A percentile compares a stretch with the other conserved stretches of the same genome.
phyloP scores from a whole-genome alignment of 2,329 filamentous ascomycete species.

The Penicillium sp. region DNA sequence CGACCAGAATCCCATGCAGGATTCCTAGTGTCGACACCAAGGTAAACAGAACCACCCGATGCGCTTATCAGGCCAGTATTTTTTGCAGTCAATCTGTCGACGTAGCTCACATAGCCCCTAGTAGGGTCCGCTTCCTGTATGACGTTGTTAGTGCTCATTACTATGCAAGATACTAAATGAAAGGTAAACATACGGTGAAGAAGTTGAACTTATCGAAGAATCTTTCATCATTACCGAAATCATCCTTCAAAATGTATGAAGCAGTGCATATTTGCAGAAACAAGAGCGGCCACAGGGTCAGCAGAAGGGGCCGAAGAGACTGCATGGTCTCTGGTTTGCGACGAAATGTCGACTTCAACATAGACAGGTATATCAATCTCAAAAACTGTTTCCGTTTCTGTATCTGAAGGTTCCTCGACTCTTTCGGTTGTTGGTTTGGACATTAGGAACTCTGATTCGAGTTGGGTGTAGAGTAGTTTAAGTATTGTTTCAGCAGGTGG shows the following conservation, averaged over 20 bases:
- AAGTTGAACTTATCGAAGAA: slow-evolving; percentile 49
- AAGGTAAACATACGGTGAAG: slow-evolving; percentile 42
- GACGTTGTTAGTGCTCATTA: not conserved
- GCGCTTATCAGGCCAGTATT: slow-evolving; percentile 59
- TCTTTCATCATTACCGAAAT: not conserved
- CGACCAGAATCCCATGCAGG: slow-evolving; percentile 60
- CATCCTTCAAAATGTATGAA: not conserved
- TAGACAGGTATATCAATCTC: too few relatives aligned
- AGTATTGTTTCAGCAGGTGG: too few relatives aligned
- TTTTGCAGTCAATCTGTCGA: slow-evolving; percentile 58
- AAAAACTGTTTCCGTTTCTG: too few relatives aligned
- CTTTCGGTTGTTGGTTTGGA: too few relatives aligned
- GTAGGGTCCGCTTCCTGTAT: slow-evolving; percentile 62
- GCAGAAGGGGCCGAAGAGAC: not conserved
- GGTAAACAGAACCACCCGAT: slow-evolving; percentile 58
- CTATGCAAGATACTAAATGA: not conserved
- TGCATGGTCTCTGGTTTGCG: not conserved
- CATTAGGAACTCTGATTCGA: too few relatives aligned
- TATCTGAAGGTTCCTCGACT: too few relatives aligned
- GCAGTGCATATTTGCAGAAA: not conserved
- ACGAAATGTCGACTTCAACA: too few relatives aligned
- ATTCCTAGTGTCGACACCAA: slow-evolving; percentile 67
- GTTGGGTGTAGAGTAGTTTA: too few relatives aligned
- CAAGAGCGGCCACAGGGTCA: not conserved
- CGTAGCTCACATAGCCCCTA: slow-evolving; percentile 71